Percentiles rank a stretch among this genome's conserved stretches.
phyloP scores from a whole-genome alignment of 2,329 filamentous ascomycete species.

The Neonectria hederae region DNA sequence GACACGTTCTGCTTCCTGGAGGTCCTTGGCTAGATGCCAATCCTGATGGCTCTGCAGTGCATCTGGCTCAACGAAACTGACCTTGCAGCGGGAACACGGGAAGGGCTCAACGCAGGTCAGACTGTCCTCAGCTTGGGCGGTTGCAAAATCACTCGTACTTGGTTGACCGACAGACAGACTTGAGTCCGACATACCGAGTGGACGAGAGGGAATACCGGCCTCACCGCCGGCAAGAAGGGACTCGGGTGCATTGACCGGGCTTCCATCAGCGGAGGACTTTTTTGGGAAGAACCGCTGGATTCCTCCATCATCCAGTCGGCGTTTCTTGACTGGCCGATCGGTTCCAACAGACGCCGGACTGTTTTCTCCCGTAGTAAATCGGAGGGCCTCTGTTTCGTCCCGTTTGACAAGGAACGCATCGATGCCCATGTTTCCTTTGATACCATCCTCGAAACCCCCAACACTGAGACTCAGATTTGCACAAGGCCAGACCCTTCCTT shows the following conservation, averaged over 20 bases:
- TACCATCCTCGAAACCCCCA: slow-evolving; percentile 89
- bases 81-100: slow-evolving; percentile 72
- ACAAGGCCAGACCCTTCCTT: slow-evolving; percentile 89
- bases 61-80: slow-evolving; percentile 65
- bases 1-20: slow-evolving; percentile 73
- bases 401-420: slow-evolving; percentile 84
- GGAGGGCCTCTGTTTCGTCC: slow-evolving; percentile 64
- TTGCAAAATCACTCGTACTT: slow-evolving; percentile 20
- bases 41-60: slow-evolving; percentile 82
- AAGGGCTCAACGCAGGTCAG: slow-evolving; percentile 49
- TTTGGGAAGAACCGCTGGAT: slow-evolving; percentile 69
- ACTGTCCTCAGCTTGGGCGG: slow-evolving; percentile 30
- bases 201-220: slow-evolving; percentile 23
- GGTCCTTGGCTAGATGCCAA: slow-evolving; percentile 92
- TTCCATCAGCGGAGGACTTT: slow-evolving; percentile 45
- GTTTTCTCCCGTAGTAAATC: slow-evolving; percentile 34
- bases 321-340: slow-evolving; percentile 44
- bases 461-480: slow-evolving; percentile 89
- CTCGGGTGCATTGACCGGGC: slow-evolving; percentile 34
- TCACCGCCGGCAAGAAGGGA: slow-evolving; percentile 30
- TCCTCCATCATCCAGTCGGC: slow-evolving; percentile 54
- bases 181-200: slow-evolving; percentile 19
- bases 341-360: slow-evolving; percentile 32
- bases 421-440: slow-evolving; percentile 86
- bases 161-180: slow-evolving; percentile 16